phyloP scores from a whole-genome alignment of 148 eudicot genomes.

The Fagopyrum esculentum region DNA sequence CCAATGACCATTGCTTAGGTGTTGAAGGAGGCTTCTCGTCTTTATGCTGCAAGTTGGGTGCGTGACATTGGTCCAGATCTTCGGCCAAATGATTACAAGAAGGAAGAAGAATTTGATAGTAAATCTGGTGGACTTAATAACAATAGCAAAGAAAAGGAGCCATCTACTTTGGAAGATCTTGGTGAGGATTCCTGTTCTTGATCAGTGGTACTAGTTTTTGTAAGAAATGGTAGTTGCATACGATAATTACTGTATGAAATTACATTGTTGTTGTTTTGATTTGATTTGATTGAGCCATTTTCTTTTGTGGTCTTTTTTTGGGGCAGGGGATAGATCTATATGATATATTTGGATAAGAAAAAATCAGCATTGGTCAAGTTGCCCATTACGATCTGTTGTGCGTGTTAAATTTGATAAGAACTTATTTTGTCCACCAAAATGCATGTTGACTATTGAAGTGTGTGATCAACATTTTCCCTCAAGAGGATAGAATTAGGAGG shows the following conservation, averaged over 20 bases:
- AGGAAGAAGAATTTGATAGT: slow-evolving; percentile 30
- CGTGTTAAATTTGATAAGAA: neutral
- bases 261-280: neutral
- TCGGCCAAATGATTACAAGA: slow-evolving; percentile 63
- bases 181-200: slow-evolving; percentile 33
- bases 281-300: neutral
- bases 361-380: neutral
- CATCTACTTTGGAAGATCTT: slow-evolving; percentile 82
- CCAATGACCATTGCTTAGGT: slow-evolving; percentile 34
- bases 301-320: neutral
- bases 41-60: slow-evolving; percentile 86
- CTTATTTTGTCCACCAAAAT: neutral
- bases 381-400: neutral
- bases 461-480: neutral
- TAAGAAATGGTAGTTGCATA: neutral
- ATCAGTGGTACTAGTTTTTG: neutral
- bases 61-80: slow-evolving; percentile 96
- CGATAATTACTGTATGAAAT: neutral
- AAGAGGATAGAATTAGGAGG: neutral
- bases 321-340: neutral
- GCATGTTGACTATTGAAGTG: neutral
- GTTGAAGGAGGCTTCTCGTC: slow-evolving; percentile 70
- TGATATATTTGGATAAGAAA: neutral
- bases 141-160: slow-evolving; percentile 39
- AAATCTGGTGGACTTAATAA: slow-evolving; percentile 25